These are phyloP conservation scores for Vanrija humicola DNA, from an alignment of 1,284 basidiomycete species.

Conservation along the genomic window DNA sequence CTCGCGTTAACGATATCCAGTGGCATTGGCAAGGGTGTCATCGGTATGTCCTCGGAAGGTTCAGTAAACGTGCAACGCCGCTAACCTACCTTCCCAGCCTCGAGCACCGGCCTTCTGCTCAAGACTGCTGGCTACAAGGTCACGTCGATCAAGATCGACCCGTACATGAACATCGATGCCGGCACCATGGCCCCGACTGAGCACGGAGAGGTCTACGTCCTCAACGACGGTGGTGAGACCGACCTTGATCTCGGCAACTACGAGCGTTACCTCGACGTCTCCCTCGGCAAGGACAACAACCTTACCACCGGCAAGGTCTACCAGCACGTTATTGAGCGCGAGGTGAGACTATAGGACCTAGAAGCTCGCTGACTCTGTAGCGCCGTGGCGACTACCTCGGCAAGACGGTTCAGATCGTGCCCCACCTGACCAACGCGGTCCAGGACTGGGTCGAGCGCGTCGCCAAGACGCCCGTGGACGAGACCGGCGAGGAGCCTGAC, in stretches of 20 bases:
- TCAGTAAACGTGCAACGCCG: neutral
- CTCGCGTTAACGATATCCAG: slow-evolving; percentile 50
- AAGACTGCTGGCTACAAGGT: slow-evolving; percentile 95
- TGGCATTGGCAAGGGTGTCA: slow-evolving; percentile 91
- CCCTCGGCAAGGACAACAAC: slow-evolving; percentile 91
- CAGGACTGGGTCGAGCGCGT: slow-evolving; percentile 99
- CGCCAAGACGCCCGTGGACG: slow-evolving; percentile 88
- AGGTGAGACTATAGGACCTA: slow-evolving; percentile 56
- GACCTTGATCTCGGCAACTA: slow-evolving; percentile 98
- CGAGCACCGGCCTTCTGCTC: slow-evolving; percentile 91
- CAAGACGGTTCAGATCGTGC: slow-evolving; percentile 97
- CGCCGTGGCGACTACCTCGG: slow-evolving; percentile 94
- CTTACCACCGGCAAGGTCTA: slow-evolving; percentile 99
- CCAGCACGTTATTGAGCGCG: slow-evolving; percentile 92
- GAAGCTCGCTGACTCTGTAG: slow-evolving; percentile 47
- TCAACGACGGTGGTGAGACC: slow-evolving; percentile 98
- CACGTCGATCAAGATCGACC: slow-evolving; percentile 99
- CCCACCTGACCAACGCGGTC: slow-evolving; percentile 93
- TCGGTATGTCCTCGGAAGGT: slow-evolving; percentile 60
- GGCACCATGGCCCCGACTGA: slow-evolving; percentile 99
- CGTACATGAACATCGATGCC: slow-evolving; percentile 99
- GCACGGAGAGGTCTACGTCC: slow-evolving; percentile 96
- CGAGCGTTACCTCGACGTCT: slow-evolving; percentile 94
- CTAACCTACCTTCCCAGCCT: slow-evolving; percentile 57
- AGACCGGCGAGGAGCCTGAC: slow-evolving; percentile 88